phyloP scores from a whole-genome alignment of 768 basidiomycete species.

The Lepiota brunneoincarnata region DNA sequence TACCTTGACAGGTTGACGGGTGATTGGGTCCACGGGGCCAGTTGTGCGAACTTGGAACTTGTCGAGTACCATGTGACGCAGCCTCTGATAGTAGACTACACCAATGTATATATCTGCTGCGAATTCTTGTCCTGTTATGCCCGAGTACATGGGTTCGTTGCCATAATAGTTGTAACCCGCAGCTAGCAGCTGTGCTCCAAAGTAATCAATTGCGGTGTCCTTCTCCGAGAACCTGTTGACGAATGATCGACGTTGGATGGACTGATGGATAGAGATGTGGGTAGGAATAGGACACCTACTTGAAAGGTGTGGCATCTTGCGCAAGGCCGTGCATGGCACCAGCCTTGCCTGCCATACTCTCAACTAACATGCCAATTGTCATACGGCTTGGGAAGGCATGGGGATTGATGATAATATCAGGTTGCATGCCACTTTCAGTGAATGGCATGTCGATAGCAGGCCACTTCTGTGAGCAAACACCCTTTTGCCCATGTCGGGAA shows the following conservation, averaged over 20 bases:
- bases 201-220: slow-evolving; percentile 97
- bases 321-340: slow-evolving; percentile 98
- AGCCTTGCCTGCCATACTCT: slow-evolving; percentile 99
- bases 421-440: slow-evolving; percentile 97
- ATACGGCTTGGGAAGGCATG: slow-evolving; percentile 99
- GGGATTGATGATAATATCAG: slow-evolving; percentile 99
- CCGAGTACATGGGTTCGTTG: slow-evolving; percentile 99
- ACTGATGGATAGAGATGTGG: slow-evolving; percentile 9
- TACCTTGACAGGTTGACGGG: slow-evolving; percentile 96
- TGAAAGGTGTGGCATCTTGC: slow-evolving; percentile 98
- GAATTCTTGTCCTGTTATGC: slow-evolving; percentile 98
- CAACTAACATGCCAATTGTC: slow-evolving; percentile 99
- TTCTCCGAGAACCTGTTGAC: slow-evolving; percentile 82
- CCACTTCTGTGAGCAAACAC: slow-evolving; percentile 99
- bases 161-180: slow-evolving; percentile 99
- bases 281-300: slow-evolving; percentile 46
- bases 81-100: slow-evolving; percentile 96
- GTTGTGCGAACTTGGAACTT: slow-evolving; percentile 99
- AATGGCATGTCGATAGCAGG: slow-evolving; percentile 98
- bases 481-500: slow-evolving; percentile 98
- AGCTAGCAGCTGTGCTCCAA: slow-evolving; percentile 89
- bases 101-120: slow-evolving; percentile 98
- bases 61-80: slow-evolving; percentile 99
- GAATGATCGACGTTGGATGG: neutral
- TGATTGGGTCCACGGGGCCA: slow-evolving; percentile 93